Base-by-base conservation (phyloP, 1,284 basidiomycete genomes). In the Cutaneotrichosporon daszewskae region DNA sequence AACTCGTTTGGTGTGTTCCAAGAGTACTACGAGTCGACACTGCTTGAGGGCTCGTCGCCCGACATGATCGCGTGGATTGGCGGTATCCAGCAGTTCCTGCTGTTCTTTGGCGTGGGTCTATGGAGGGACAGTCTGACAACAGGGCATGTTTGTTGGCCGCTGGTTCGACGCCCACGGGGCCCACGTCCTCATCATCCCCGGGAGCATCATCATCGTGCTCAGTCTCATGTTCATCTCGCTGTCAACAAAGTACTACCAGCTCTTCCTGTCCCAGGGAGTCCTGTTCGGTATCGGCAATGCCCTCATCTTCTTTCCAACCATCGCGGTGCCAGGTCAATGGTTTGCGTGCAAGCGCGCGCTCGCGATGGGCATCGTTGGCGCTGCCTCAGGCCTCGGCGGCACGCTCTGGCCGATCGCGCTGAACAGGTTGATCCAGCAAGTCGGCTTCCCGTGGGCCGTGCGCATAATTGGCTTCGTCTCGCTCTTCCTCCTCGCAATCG, bases 31-130 rank as follows among this genome's bases (percentile, higher is more conserved):
- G 49, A 57, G 51, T 32, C 37, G 18, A 31, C 43, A 11, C 40
- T 45, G 3, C 60, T 62, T 23, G 32, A 47, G 0, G 31, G 39
- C 5, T 34, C 58, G 32, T 31, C 45, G 10, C 27, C 59, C 1
- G 58, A 59, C 19, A 44, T 45, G 13, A 63, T 67, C 29, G 77
- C 82, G 14, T 85, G 83, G 84, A 82, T 85, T 39, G 83, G 83
- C 1, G 82, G 81, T 0, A 68, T 83, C 29, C 81, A 84, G 63
- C 77, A 51, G 72, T 78, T 71, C 54, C 74, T 56, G 68, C 77
- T 55, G 64, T 74, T 59, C 62, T 38, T 47, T 0, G 75, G 51
- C 17, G 38, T 38, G n/a, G n/a, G n/a, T n/a, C n/a, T n/a, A n/a
- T n/a, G n/a, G n/a, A n/a, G n/a, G n/a, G n/a, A n/a, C n/a, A n/a